Conservation (phyloP, 768 basidiomycete genomes). For the Suillus bovinus region DNA sequence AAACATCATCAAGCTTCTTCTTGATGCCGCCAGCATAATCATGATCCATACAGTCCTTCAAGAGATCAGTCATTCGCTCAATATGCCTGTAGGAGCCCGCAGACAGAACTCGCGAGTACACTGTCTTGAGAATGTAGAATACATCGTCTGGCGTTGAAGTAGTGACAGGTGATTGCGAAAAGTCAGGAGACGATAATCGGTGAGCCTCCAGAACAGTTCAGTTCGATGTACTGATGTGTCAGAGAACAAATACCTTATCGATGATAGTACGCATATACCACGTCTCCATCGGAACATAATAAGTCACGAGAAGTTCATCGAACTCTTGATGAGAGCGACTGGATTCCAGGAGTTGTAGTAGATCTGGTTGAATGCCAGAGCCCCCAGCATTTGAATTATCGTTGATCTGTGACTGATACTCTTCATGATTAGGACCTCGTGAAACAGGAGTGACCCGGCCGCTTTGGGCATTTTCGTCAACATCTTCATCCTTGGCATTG, state of each 20-base stretch:
- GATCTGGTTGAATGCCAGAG: slow-evolving; percentile 5
- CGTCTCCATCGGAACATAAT: slow-evolving; percentile 86
- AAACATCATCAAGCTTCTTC: slow-evolving; percentile 87
- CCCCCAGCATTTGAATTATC: neutral
- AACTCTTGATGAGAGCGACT: slow-evolving; percentile 62
- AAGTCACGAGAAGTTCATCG: slow-evolving; percentile 63
- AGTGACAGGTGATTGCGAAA: slow-evolving; percentile 57
- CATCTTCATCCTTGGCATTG: slow-evolving; percentile 11
- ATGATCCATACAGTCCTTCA: slow-evolving; percentile 76
- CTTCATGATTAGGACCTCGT: neutral
- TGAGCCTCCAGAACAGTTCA: slow-evolving; percentile 63
- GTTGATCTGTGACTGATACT: neutral
- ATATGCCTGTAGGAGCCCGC: slow-evolving; percentile 68
- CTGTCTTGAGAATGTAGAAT: slow-evolving; percentile 92
- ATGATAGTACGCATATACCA: slow-evolving; percentile 90
- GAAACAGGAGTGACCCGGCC: neutral
- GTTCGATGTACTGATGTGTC: slow-evolving; percentile 1
- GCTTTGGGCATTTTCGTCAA: slow-evolving; percentile 10
- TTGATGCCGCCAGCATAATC: slow-evolving; percentile 83
- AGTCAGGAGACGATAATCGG: slow-evolving; percentile 74
- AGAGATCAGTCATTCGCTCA: slow-evolving; percentile 55
- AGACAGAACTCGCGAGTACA: slow-evolving; percentile 74
- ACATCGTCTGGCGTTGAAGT: slow-evolving; percentile 91
- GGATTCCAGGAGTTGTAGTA: slow-evolving; percentile 38
- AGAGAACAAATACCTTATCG: slow-evolving; percentile 65